phyloP scores from a whole-genome alignment of 2,329 filamentous ascomycete genomes.

The Trichoderma sp. region DNA sequence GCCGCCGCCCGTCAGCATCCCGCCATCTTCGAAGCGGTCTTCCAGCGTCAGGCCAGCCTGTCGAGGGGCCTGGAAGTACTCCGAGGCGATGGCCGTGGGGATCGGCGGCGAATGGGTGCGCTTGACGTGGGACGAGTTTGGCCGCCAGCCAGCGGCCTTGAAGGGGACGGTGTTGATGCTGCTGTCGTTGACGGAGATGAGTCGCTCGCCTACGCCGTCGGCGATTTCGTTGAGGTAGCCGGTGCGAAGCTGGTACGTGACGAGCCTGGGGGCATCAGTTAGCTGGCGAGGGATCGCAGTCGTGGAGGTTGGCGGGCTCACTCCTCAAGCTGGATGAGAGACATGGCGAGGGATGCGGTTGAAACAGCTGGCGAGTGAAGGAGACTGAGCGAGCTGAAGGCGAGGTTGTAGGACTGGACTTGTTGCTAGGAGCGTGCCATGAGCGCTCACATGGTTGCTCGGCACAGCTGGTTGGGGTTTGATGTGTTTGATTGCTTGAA shows the following conservation, averaged over 20 bases:
- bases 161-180: slow-evolving; percentile 80
- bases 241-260: slow-evolving; percentile 79
- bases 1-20: slow-evolving; percentile 68
- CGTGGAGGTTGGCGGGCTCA: slow-evolving; percentile 31
- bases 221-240: slow-evolving; percentile 79
- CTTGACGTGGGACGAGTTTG: slow-evolving; percentile 74
- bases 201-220: slow-evolving; percentile 80
- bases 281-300: slow-evolving; percentile 27
- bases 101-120: slow-evolving; percentile 85
- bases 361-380: background rate
- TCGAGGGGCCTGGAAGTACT: slow-evolving; percentile 77
- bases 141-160: slow-evolving; percentile 78
- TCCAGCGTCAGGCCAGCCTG: slow-evolving; percentile 65
- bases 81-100: slow-evolving; percentile 76
- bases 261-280: slow-evolving; percentile 58
- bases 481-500: background rate
- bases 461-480: background rate
- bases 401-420: background rate
- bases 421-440: slow-evolving; percentile 29
- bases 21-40: slow-evolving; percentile 72
- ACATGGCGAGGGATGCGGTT: slow-evolving; percentile 37
- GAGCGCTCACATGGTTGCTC: slow-evolving; percentile 26
- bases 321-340: slow-evolving; percentile 46
- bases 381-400: background rate
- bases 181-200: slow-evolving; percentile 78